Conservation (phyloP, 768 basidiomycete species). For the Termitomyces sp. region DNA sequence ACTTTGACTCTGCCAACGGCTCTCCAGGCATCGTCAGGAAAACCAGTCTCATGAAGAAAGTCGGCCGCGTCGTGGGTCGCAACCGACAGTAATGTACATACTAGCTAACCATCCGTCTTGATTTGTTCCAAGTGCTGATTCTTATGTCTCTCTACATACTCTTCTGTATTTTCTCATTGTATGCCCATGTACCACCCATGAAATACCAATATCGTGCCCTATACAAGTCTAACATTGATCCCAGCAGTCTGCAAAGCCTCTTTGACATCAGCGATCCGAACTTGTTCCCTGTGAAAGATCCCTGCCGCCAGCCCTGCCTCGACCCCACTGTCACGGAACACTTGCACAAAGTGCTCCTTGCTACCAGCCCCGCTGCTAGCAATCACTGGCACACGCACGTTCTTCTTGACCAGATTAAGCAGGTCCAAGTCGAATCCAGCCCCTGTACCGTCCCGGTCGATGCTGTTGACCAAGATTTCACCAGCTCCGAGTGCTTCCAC, state of each 20-base stretch:
- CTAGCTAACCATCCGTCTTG: slow-evolving; percentile 5
- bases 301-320: slow-evolving; percentile 96
- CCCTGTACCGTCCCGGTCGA: slow-evolving; percentile 93
- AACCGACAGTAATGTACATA: slow-evolving; percentile 27
- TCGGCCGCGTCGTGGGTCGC: slow-evolving; percentile 66
- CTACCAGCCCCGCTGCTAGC: slow-evolving; percentile 92
- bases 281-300: slow-evolving; percentile 92
- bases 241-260: slow-evolving; percentile 35
- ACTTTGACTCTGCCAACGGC: slow-evolving; percentile 40
- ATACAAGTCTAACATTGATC: slow-evolving; percentile 38
- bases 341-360: slow-evolving; percentile 78
- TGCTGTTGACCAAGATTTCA: slow-evolving; percentile 92
- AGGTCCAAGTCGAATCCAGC: slow-evolving; percentile 88
- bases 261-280: slow-evolving; percentile 81
- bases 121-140: neutral
- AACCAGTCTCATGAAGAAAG: slow-evolving; percentile 75
- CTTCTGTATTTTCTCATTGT: neutral
- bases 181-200: slow-evolving; percentile 6
- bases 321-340: slow-evolving; percentile 72
- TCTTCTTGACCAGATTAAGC: slow-evolving; percentile 64
- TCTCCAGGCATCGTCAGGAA: slow-evolving; percentile 58
- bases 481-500: slow-evolving; percentile 92
- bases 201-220: neutral
- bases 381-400: slow-evolving; percentile 87
- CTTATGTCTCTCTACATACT: neutral